phyloP scores from a whole-genome alignment of 2,329 filamentous ascomycete species.

The Xylaria sp. region DNA sequence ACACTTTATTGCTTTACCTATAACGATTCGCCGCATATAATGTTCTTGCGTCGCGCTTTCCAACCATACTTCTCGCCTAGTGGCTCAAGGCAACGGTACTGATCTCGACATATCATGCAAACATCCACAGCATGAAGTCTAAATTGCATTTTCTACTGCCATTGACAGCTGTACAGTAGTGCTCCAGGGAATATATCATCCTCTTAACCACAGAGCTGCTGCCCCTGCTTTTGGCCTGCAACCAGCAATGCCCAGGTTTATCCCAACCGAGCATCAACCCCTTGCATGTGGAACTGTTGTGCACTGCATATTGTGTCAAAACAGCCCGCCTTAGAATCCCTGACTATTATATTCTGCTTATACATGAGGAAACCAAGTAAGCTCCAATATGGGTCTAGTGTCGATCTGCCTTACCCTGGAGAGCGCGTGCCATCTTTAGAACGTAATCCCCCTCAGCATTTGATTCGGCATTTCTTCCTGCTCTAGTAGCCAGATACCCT shows the following conservation, averaged over 20 bases:
- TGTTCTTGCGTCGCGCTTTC: not conserved
- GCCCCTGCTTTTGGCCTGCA: too few species aligned
- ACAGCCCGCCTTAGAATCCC: too few species aligned
- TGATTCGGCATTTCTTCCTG: not conserved
- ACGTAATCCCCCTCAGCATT: not conserved
- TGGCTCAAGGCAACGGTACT: not conserved
- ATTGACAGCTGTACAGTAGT: too few species aligned
- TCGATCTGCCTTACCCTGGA: not conserved
- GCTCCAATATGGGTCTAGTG: not conserved
- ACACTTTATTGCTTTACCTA: not conserved
- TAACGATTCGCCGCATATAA: not conserved
- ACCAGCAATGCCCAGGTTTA: not conserved
- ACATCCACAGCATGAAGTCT: not conserved
- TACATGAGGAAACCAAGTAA: not conserved
- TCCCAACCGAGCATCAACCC: not conserved
- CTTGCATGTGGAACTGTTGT: too few species aligned
- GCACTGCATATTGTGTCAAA: too few species aligned
- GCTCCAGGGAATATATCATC: too few species aligned
- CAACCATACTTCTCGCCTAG: not conserved
- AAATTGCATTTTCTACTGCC: not conserved
- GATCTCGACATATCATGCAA: not conserved
- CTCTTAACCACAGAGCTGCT: too few species aligned
- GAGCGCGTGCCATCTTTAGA: not conserved
- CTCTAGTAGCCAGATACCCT: not conserved
- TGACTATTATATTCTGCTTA: too few species aligned